Percentiles rank a stretch among this genome's conserved stretches.
These are phyloP conservation scores for Linderniella brevidens DNA, from an alignment of 257 asterid genomes.

Conservation along the genomic window DNA sequence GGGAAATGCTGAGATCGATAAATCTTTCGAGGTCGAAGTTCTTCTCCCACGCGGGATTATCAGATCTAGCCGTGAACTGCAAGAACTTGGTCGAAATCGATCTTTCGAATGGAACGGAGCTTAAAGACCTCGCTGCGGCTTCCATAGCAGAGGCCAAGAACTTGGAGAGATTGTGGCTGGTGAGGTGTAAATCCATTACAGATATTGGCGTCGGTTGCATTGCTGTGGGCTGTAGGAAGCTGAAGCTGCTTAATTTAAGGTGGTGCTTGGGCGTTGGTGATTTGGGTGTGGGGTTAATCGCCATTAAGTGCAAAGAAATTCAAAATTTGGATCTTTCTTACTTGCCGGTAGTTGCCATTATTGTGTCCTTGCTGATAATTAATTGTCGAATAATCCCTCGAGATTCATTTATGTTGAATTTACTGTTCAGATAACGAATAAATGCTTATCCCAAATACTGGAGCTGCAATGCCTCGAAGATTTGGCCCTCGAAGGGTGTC, in stretches of 20 bases:
- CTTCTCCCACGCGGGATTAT: slow-evolving; percentile 20
- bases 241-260: slow-evolving; percentile 18
- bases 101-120: slow-evolving; percentile 23
- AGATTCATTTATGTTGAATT: slow-evolving; percentile 1
- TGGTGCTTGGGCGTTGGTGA: slow-evolving; percentile 30
- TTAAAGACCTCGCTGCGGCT: slow-evolving; percentile 20
- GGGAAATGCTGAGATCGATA: slow-evolving; percentile 10
- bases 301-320: slow-evolving; percentile 22
- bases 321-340: slow-evolving; percentile 24
- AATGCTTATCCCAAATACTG: slow-evolving; percentile 45
- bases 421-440: slow-evolving; percentile 42
- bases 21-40: slow-evolving; percentile 20
- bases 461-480: slow-evolving; percentile 64
- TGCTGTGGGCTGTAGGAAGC: slow-evolving; percentile 29
- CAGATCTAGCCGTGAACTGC: slow-evolving; percentile 18
- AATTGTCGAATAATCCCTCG: neutral
- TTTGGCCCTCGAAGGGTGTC: slow-evolving; percentile 73
- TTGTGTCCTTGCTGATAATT: no score
- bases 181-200: slow-evolving; percentile 22
- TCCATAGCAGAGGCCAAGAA: slow-evolving; percentile 24
- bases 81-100: slow-evolving; percentile 18
- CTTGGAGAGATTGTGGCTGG: slow-evolving; percentile 22
- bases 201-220: slow-evolving; percentile 33
- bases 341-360: slow-evolving; percentile 28
- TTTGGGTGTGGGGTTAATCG: slow-evolving; percentile 29